Evolutionary conservation across 1,284 basidiomycete species (phyloP).

Genomic region (Puccinia hordei): DNA sequence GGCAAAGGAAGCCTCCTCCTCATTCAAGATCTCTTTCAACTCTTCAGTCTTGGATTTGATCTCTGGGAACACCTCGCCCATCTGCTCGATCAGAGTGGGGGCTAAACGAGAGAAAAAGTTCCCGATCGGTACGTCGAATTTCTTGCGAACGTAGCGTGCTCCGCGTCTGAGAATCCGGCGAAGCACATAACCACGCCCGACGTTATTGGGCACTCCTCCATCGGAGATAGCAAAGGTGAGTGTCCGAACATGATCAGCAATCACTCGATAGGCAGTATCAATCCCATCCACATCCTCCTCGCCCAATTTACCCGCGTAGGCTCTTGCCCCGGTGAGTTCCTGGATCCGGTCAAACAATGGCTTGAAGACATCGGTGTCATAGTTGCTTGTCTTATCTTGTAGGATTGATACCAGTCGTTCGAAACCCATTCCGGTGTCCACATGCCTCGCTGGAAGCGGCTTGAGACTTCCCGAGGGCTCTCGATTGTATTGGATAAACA

Average conservation of each 20-base stretch:
- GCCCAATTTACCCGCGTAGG: conserved; percentile 44
- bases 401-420: conserved; percentile 46
- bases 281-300: conserved; percentile 47
- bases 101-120: conserved; percentile 91
- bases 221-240: conserved; percentile 50
- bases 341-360: conserved; percentile 46
- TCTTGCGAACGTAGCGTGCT: conserved; percentile 90
- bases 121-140: conserved; percentile 90
- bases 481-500: conserved; percentile 50
- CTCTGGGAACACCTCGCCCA: conserved; percentile 91
- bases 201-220: conserved; percentile 50
- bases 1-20: conserved; percentile 96
- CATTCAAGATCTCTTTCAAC: conserved; percentile 92
- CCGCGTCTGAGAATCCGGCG: conserved; percentile 44
- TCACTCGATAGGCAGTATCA: conserved; percentile 50
- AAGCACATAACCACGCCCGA: conserved; percentile 48
- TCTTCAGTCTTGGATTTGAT: conserved; percentile 79
- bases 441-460: conserved; percentile 42
- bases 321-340: conserved; percentile 40
- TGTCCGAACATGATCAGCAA: conserved; percentile 49
- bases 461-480: conserved; percentile 33
- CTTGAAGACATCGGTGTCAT: conserved; percentile 49
- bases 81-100: conserved; percentile 83
- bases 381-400: conserved; percentile 47
- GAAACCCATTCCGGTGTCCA: conserved; percentile 50